Evolutionary conservation across 2,329 filamentous ascomycete genomes (phyloP).

Genomic region (Leptographium flavum): DNA sequence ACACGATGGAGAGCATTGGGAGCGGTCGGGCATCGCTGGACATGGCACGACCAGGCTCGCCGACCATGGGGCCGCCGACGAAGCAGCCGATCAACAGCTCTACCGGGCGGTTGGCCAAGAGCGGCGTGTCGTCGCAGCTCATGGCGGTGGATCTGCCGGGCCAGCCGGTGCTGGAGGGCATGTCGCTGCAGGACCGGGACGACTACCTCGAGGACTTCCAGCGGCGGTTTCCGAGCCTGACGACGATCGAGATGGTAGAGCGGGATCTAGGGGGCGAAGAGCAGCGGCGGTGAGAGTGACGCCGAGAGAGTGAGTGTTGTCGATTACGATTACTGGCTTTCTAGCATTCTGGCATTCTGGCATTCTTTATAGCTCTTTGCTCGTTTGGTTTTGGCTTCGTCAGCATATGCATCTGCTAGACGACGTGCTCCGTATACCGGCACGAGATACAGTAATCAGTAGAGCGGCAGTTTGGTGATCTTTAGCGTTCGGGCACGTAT

Average conservation of each 20-base stretch:
- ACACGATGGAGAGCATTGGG: constrained; percentile 22
- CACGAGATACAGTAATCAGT: too few species aligned
- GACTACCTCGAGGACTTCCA: constrained; percentile 61
- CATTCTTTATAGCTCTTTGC: background rate
- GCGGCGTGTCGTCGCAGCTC: constrained; percentile 17
- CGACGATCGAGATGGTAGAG: constrained; percentile 79
- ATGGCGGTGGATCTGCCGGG: constrained; percentile 31
- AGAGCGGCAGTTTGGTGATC: too few species aligned
- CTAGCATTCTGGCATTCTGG: background rate
- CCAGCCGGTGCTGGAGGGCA: constrained; percentile 32
- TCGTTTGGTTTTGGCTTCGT: background rate
- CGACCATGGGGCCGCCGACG: constrained; percentile 17
- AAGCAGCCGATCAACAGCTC: constrained; percentile 1
- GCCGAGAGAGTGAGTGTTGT: too few species aligned
- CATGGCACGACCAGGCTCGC: constrained; percentile 23
- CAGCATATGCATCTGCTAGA: background rate
- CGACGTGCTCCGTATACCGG: background rate
- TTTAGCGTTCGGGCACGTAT: too few species aligned
- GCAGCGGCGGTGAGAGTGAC: constrained; percentile 7
- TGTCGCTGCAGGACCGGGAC: constrained; percentile 43
- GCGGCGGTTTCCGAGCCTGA: constrained; percentile 74
- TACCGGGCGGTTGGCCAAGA: constrained; percentile 7
- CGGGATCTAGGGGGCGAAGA: constrained; percentile 36
- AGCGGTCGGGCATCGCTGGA: constrained; percentile 1
- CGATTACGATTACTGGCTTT: background rate